Percentiles rank a stretch among this genome's conserved stretches.
Evolutionary conservation across 2,329 filamentous ascomycete species (phyloP).

Genomic region (Pseudogymnoascus destructans): DNA sequence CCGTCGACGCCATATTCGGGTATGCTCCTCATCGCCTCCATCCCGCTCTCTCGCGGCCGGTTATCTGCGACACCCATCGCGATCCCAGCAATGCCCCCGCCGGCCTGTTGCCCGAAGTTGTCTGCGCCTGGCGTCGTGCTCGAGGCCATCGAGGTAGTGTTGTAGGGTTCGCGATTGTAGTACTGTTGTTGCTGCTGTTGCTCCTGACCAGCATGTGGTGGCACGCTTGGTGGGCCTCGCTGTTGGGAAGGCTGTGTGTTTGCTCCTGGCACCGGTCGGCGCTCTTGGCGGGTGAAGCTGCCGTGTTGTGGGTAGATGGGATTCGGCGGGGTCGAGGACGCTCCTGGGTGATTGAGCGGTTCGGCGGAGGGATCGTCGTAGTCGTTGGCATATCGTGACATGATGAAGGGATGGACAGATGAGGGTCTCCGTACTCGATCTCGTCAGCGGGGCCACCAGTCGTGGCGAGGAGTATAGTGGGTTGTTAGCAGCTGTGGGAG

Average conservation of each 20-base stretch:
- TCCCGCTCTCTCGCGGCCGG: slow-evolving; percentile 50
- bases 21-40: slow-evolving; percentile 42
- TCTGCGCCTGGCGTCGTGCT: slow-evolving; percentile 49
- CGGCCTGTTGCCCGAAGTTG: slow-evolving; percentile 49
- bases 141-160: slow-evolving; percentile 15
- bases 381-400: no score
- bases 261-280: slow-evolving; percentile 7
- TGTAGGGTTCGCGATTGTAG: slow-evolving; percentile 22
- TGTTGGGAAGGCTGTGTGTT: neutral
- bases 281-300: slow-evolving; percentile 12
- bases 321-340: no score
- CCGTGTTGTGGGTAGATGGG: slow-evolving; percentile 9
- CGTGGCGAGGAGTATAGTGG: no score
- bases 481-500: no score
- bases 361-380: no score
- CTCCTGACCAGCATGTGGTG: slow-evolving; percentile 12
- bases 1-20: neutral
- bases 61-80: slow-evolving; percentile 52
- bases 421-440: no score
- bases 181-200: slow-evolving; percentile 19
- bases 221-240: neutral
- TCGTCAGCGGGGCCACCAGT: no score
- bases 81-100: slow-evolving; percentile 55
- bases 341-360: no score
- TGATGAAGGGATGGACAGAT: no score